A percentile compares a stretch with the other conserved stretches of the same genome.
Evolutionary conservation across 371 early-diverging fungal genomes (phyloP).

Genomic region (Mucor lusitanicus): DNA sequence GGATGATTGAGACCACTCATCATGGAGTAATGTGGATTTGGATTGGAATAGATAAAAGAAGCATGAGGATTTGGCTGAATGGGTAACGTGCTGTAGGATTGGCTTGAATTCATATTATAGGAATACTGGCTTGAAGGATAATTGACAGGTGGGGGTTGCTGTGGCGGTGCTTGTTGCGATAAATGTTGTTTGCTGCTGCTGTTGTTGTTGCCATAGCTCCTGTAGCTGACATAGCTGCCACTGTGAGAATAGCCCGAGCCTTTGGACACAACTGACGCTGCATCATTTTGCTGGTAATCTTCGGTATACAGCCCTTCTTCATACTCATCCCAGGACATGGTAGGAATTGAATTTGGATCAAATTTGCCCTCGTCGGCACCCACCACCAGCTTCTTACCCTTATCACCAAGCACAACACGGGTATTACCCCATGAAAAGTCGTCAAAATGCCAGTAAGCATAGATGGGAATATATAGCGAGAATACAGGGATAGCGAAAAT

Average conservation of each 20-base stretch:
- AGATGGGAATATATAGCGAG: slow-evolving; percentile 76
- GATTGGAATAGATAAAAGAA: slow-evolving; percentile 4
- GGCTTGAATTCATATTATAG: slow-evolving; percentile 1
- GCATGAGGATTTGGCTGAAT: slow-evolving; percentile 3
- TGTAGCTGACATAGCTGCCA: slow-evolving; percentile 36
- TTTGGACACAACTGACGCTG: slow-evolving; percentile 27
- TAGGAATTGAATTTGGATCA: slow-evolving; percentile 65
- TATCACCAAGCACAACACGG: slow-evolving; percentile 79
- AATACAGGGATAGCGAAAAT: slow-evolving; percentile 82
- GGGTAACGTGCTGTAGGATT: slow-evolving; percentile 1
- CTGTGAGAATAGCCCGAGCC: slow-evolving; percentile 32
- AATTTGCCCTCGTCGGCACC: slow-evolving; percentile 63
- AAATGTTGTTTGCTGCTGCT: no score
- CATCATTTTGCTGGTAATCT: slow-evolving; percentile 25
- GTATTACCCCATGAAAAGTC: slow-evolving; percentile 98
- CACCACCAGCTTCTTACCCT: slow-evolving; percentile 64
- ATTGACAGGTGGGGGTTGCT: not conserved
- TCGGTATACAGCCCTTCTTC: slow-evolving; percentile 53
- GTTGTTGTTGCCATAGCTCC: slow-evolving; percentile 11
- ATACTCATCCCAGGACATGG: slow-evolving; percentile 90
- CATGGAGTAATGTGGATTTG: slow-evolving; percentile 9
- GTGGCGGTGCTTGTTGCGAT: not conserved
- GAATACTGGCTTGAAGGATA: slow-evolving; percentile 10
- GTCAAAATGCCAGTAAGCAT: slow-evolving; percentile 95
- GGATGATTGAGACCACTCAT: slow-evolving; percentile 6